These are phyloP conservation scores for Pleodorina starrii DNA, from an alignment of 139 green algal species.

Conservation along the genomic window DNA sequence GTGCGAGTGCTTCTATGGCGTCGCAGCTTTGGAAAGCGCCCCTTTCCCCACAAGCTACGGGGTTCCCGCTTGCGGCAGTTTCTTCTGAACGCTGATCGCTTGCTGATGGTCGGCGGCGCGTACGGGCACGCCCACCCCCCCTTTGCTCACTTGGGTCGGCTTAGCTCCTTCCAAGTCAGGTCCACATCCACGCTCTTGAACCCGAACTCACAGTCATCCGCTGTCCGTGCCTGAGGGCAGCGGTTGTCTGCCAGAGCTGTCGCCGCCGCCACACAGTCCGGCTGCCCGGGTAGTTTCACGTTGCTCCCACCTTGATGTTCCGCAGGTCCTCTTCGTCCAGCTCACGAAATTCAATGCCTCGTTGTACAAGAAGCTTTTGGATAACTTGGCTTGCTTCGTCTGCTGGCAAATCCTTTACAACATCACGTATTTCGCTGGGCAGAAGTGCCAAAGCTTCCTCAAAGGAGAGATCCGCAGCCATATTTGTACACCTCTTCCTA, in stretches of 20 bases:
- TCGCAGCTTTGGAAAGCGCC: no score
- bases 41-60: no score
- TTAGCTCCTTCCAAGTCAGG: slow-evolving; percentile 53
- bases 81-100: no score
- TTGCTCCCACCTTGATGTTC: neutral
- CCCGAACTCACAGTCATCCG: slow-evolving; percentile 30
- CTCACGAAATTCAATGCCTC: slow-evolving; percentile 12
- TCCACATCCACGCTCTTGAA: slow-evolving; percentile 51
- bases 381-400: slow-evolving; percentile 16
- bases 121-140: no score
- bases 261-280: neutral
- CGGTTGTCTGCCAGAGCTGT: no score
- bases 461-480: neutral
- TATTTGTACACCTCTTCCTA: no score
- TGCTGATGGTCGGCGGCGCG: no score
- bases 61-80: no score
- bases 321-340: slow-evolving; percentile 7
- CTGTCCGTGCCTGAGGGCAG: slow-evolving; percentile 40
- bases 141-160: slow-evolving; percentile 16
- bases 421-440: slow-evolving; percentile 22
- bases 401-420: slow-evolving; percentile 8
- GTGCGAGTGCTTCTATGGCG: no score
- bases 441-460: slow-evolving; percentile 28
- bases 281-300: no score
- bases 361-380: neutral